Evolutionary conservation across 1,284 basidiomycete species (phyloP), one percentile per base, ranked within the genome.

Genomic region (Afroboletus lepidellus): DNA sequence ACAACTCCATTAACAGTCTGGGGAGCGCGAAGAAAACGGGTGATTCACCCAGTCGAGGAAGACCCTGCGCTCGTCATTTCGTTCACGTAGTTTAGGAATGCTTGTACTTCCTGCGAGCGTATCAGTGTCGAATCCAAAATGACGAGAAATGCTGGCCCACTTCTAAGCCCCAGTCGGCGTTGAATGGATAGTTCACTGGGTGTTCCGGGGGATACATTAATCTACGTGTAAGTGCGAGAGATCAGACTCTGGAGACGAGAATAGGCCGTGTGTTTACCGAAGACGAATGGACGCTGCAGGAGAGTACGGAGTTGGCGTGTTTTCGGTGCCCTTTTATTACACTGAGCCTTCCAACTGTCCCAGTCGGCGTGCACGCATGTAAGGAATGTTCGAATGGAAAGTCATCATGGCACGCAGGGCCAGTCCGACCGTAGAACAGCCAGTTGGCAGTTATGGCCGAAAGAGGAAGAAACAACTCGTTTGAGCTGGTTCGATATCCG

Each of bases 301-400:
- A 37, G 15, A 1, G 7, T 18, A 12, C 1, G 16, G 3, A 15
- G 20, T 13, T 7, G 8, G 33, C n/a, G 8, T 29, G 24, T n/a
- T n/a, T 1, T 20, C 2, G 4, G 5, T 34, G 7, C 21, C 23
- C 59, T 62, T 57, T 6, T 61, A 29, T n/a, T 27, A 8, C 20
- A 43, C 5, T 2, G 29, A 37, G 7, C 51, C 37, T 36, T 41
- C 63, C 63, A 63, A 53, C 49, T 32, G 37, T 13, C 18, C 21
- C 25, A 61, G 45, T 12, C 27, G 61, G 48, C 24, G 0, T 20
- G 29, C 1, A 20, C 8, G 12, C 30, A 15, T 57, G 30, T 18
- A 27, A 29, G 41, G 53, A 57, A 49, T 0, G 2, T 51, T 52
- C 51, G 12, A 6, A 7, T 5, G 36, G 57, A 60, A n/a, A 51